A percentile compares a stretch with the other conserved stretches of the same genome.
These are phyloP conservation scores for Kodamaea fungicola DNA, from an alignment of 1,139 yeast genomes.

Conservation along the genomic window DNA sequence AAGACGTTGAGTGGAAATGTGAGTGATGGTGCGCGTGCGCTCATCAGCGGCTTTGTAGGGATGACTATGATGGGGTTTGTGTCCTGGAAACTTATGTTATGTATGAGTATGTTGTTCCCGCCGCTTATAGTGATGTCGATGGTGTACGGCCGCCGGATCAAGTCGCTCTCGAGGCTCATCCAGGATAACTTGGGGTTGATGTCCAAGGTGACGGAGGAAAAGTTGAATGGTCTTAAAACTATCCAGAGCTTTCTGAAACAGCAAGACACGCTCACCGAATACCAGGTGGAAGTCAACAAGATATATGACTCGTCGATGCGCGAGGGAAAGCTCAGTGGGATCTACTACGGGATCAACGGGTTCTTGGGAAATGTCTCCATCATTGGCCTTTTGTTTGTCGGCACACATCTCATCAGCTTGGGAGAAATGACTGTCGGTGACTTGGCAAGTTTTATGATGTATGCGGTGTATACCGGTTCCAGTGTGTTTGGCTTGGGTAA, in stretches of 20 bases:
- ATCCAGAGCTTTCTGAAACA: slow-evolving; percentile 91
- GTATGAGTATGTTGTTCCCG: slow-evolving; percentile 77
- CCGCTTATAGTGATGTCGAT: slow-evolving; percentile 75
- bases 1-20: slow-evolving; percentile 84
- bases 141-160: slow-evolving; percentile 75
- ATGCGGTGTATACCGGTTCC: slow-evolving; percentile 88
- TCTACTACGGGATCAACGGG: slow-evolving; percentile 75
- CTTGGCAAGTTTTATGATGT: slow-evolving; percentile 87
- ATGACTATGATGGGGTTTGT: slow-evolving; percentile 83
- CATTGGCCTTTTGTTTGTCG: slow-evolving; percentile 71
- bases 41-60: slow-evolving; percentile 78
- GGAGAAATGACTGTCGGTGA: slow-evolving; percentile 84
- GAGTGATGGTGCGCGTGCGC: slow-evolving; percentile 83
- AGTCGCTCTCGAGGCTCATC: slow-evolving; percentile 68
- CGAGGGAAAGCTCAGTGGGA: slow-evolving; percentile 77
- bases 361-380: slow-evolving; percentile 80
- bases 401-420: slow-evolving; percentile 70
- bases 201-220: slow-evolving; percentile 90
- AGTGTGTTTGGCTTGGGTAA: slow-evolving; percentile 88
- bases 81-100: slow-evolving; percentile 73
- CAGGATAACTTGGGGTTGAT: slow-evolving; percentile 85
- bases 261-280: slow-evolving; percentile 43
- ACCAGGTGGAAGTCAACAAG: slow-evolving; percentile 64
- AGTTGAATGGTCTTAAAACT: slow-evolving; percentile 79
- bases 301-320: slow-evolving; percentile 72